Base-by-base conservation (phyloP, 495 filamentous ascomycete genomes). In the Cairneyella variabilis region DNA sequence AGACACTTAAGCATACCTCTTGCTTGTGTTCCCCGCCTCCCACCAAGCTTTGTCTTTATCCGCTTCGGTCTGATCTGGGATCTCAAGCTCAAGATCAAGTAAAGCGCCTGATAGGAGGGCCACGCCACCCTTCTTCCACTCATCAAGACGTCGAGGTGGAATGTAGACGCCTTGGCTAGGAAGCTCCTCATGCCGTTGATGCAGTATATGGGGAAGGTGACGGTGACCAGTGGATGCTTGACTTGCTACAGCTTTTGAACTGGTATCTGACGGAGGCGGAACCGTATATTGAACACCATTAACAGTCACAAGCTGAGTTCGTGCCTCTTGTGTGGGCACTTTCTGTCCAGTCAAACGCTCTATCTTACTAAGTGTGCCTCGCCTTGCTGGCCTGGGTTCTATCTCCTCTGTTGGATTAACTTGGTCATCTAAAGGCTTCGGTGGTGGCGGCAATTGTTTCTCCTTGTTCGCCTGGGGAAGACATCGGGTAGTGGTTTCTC, bases 91-190 rank as follows among this genome's bases (percentile, higher is more conserved):
- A 3, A 78, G 62, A 48, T 75, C 74, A 12, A 84, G 71, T 32
- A 80, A 60, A 9, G 69, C 58, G 25, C 76, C 76, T 0, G 71
- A 67, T 28, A 84, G 61, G 7, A 69, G 67, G 32, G 78, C 80
- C 9, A 76, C 69, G 0, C 73, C 76, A 26, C 69, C 77, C 43
- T 73, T 73, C 61, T 72, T 78, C 82, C 82, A 84, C 62, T 84
- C 82, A 44, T 82, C 73, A 10, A 83, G 63, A 36, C 74, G 75
- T 49, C 58, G 59, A 0, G 72, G 70, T 20, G 73, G 69, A 39
- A 70, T 64, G 58, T 76, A 77, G 17, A 74, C 62, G 8, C 70
- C 70, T 39, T 68, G 64, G 46, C 70, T 72, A 16, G 71, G 69
- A 18, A 56, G 57, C 23, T 70, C 53, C 28, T 73, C 71, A 34